Conservation (phyloP, 306 rosid species). For the Coriaria nepalensis region DNA sequence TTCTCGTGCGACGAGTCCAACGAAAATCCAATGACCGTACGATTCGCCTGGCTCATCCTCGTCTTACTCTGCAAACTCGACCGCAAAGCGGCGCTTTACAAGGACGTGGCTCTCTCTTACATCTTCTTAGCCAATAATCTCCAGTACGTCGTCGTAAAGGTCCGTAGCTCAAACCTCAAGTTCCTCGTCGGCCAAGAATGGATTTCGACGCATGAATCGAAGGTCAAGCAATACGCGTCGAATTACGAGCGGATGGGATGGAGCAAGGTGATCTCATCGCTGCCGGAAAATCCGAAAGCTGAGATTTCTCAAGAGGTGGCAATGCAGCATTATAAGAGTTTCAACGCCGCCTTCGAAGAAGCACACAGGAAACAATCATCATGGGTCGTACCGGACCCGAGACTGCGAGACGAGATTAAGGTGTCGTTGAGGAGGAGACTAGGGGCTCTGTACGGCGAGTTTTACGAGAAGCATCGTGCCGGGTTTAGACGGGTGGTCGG, state of each 20-base stretch:
- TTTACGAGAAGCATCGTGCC: constrained; percentile 13
- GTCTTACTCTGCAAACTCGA: constrained; percentile 54
- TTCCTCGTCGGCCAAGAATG: constrained; percentile 36
- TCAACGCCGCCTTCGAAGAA: constrained; percentile 26
- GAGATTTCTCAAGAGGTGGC: constrained; percentile 26
- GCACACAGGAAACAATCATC: constrained; percentile 20
- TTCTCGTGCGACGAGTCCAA: constrained; percentile 11
- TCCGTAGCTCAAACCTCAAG: constrained; percentile 34
- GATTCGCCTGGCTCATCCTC: constrained; percentile 44
- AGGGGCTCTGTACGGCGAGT: constrained; percentile 11
- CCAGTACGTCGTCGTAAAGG: constrained; percentile 49
- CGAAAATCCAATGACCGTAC: constrained; percentile 19
- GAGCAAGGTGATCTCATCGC: constrained; percentile 22
- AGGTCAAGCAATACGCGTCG: constrained; percentile 34
- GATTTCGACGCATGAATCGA: constrained; percentile 30
- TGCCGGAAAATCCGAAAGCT: constrained; percentile 24
- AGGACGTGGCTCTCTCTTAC: constrained; percentile 45
- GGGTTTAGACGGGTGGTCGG: constrained; percentile 6
- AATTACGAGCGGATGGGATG: constrained; percentile 48
- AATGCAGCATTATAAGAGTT: constrained; percentile 12
- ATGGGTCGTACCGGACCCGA: constrained; percentile 41
- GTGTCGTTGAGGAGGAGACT: constrained; percentile 20
- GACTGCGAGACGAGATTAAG: constrained; percentile 30
- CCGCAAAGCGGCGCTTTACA: constrained; percentile 34
- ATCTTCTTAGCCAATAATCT: constrained; percentile 58